Evolutionary conservation across 495 filamentous ascomycete genomes (phyloP), one percentile per base, ranked within the genome.

Genomic region (Oidiodendron maius): DNA sequence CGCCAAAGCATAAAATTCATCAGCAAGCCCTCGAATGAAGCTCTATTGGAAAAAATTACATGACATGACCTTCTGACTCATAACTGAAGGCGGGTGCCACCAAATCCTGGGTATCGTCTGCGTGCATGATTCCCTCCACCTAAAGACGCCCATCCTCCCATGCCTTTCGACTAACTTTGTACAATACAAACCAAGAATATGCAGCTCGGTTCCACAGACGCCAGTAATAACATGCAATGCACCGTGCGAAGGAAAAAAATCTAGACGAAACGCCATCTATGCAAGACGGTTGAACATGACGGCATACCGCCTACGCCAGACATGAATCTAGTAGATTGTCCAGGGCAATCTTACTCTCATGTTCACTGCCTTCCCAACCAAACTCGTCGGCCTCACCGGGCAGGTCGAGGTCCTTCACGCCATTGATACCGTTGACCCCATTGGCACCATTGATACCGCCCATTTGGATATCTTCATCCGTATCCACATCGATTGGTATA

Each of bases 311-410:
- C 48, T 22, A 50, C 25, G 55, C 54, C 1, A 61, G 49, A 39
- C 58, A 61, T 4, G 69, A 72, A 55, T 96, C 91, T 48, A 96
- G 65, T 38, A 93, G 68, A 18, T 67, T 70, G 53, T 83, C 77
- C 51, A 96, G 65, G 21, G 80, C 72, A 39, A 76, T 71, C 23
- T 74, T 71, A 56, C 91, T 87, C 23, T 69, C 63, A 3, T 60
- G 44, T 13, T 74, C 75, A 21, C 77, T 82, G 4, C 89, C 90
- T 53, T 87, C 83, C 91, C 90, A 96, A 4, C 71, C 69, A 46
- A 65, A 77, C 16, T 82, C 76, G 4, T 74, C 74, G 22, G 75
- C 76, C 48, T 88, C 84, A 43, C 83, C 59, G 10, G 37, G 20
- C n/a, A 21, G 2, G 16, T 84, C 86, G 42, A 61, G 53, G 21